Conservation (phyloP, 2,329 filamentous ascomycete genomes). For the Thielaviopsis ethacetica region DNA sequence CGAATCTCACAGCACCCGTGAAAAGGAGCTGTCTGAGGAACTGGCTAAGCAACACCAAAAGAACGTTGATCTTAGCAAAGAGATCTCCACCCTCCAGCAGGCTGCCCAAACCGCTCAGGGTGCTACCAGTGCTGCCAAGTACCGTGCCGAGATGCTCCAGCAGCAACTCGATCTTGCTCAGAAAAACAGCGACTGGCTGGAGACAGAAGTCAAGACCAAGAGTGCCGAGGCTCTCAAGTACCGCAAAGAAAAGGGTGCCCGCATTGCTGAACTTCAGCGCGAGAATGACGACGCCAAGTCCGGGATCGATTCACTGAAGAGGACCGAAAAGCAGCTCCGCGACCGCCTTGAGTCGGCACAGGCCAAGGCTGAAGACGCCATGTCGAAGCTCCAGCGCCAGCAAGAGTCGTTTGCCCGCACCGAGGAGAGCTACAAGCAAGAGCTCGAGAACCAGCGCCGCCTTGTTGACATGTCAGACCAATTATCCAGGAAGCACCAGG, state of each 20-base stretch:
- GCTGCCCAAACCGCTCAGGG: constrained; percentile 68
- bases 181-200: constrained; percentile 85
- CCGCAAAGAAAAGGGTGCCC: constrained; percentile 85
- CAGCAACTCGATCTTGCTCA: constrained; percentile 82
- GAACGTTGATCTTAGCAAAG: constrained; percentile 65
- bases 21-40: constrained; percentile 74
- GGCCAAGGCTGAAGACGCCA: constrained; percentile 70
- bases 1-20: constrained; percentile 74
- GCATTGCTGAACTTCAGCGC: constrained; percentile 75
- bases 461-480: constrained; percentile 71
- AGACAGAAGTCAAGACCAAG: constrained; percentile 82
- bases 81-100: constrained; percentile 69
- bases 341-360: constrained; percentile 70
- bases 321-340: constrained; percentile 65
- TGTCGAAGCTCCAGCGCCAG: constrained; percentile 68
- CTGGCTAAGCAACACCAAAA: constrained; percentile 80
- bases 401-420: constrained; percentile 67
- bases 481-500: constrained; percentile 54
- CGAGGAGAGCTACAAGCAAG: constrained; percentile 75
- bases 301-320: constrained; percentile 59
- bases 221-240: constrained; percentile 73
- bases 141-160: constrained; percentile 75
- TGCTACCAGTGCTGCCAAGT: constrained; percentile 64
- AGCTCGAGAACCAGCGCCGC: constrained; percentile 65
- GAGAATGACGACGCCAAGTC: constrained; percentile 72